Base-by-base conservation (phyloP, 495 filamentous ascomycete genomes). In the Parathielavia hyrcaniae region DNA sequence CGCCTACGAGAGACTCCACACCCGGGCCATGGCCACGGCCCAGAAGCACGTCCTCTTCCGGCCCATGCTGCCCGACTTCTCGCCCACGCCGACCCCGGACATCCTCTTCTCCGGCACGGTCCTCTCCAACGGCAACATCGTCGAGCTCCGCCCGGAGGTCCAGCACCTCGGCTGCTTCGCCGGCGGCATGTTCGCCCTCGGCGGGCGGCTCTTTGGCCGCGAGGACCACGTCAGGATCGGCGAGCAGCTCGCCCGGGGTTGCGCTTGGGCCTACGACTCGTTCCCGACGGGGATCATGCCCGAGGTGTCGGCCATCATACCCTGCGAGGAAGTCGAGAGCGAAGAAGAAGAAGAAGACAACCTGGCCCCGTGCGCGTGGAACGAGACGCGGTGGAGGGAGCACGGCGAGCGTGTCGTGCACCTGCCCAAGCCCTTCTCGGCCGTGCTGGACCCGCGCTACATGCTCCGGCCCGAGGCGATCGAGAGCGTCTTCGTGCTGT, bases 101-200 rank as follows among this genome's bases (percentile, higher is more conserved):
- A 78, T 96, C 17, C 80, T 93, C 0, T 81, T 95, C 64, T 75
- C 80, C 0, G 79, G 84, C 0, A 74, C 67, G 20, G 66, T 67
- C 7, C 57, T 65, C 41, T 61, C 64, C 16, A 64, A 61, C 30
- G 54, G 65, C 10, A 41, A 52, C 1, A 58, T 54, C 41, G 50
- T 67, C 17, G 54, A 69, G 16, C 60, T 74, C 12, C 63, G 65
- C n/a, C 62, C 72, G 4, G 71, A 77, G 40, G 67, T 69, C 39
- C 75, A 80, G 55, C 78, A 82, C 67, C 69, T 80, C 13, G 69
- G 69, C 40, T 97, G 93, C 69, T 98, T 96, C 65, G 83, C 83
- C 0, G 92, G 93, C 14, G 92, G 90, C 26, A 97, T 97, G 92
- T 83, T 95, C 50, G 92, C 84, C 12, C 74, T 98, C 43, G 93